A percentile compares a stretch with the other conserved stretches of the same genome.
phyloP scores from a whole-genome alignment of 306 rosid genomes.

The Inga oerstediana region DNA sequence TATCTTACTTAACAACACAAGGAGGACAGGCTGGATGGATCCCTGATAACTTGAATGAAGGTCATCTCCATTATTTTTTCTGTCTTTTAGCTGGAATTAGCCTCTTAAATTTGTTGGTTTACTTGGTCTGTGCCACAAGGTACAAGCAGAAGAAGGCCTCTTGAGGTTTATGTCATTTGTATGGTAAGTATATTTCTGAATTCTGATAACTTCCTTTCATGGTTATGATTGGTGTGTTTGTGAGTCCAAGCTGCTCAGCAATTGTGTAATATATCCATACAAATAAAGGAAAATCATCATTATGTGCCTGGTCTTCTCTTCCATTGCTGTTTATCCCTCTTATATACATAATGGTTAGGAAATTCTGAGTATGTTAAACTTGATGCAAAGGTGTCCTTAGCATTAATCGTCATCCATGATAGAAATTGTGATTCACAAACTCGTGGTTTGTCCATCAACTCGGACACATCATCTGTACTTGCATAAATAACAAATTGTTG shows the following conservation, averaged over 20 bases:
- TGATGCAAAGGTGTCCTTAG: too few species aligned
- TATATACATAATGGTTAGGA: too few species aligned
- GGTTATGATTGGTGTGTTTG: constrained; percentile 11
- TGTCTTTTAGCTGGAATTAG: constrained; percentile 89
- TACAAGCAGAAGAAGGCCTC: constrained; percentile 80
- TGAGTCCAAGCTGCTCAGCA: constrained; percentile 18
- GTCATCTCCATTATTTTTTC: constrained; percentile 85
- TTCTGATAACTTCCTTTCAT: background rate
- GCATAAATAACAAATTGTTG: too few species aligned
- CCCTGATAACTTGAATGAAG: constrained; percentile 76
- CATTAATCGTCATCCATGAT: too few species aligned
- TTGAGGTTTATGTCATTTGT: constrained; percentile 24
- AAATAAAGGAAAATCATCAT: constrained; percentile 9
- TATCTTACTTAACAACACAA: constrained; percentile 73
- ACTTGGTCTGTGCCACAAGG: constrained; percentile 57
- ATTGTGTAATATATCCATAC: constrained; percentile 8
- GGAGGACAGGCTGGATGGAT: constrained; percentile 83
- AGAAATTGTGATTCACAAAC: too few species aligned
- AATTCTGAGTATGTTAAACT: too few species aligned
- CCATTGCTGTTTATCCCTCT: too few species aligned
- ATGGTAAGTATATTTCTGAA: background rate
- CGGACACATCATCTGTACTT: too few species aligned
- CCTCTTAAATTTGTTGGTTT: constrained; percentile 69
- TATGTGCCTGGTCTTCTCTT: background rate
- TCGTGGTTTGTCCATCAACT: too few species aligned